A percentile compares a stretch with the other conserved stretches of the same genome.
These are phyloP conservation scores for Leccinellum luteum DNA, from an alignment of 768 basidiomycete species.

Conservation along the genomic window DNA sequence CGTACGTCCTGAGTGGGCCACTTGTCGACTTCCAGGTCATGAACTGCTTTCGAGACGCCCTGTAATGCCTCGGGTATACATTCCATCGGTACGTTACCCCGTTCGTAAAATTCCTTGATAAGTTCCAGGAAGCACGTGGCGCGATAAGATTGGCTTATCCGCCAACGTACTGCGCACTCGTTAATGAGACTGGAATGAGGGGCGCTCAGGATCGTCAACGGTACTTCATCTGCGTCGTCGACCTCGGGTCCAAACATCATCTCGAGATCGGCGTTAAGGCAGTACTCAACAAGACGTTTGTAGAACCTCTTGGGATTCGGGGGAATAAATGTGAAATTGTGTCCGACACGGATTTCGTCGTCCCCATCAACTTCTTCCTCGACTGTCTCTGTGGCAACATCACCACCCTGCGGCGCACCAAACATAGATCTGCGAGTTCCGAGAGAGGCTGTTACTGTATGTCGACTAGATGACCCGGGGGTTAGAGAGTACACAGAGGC, in stretches of 20 bases:
- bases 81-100: slow-evolving; percentile 88
- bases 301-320: slow-evolving; percentile 85
- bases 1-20: slow-evolving; percentile 86
- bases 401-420: slow-evolving; percentile 27
- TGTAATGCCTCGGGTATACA: slow-evolving; percentile 90
- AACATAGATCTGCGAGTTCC: slow-evolving; percentile 67
- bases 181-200: slow-evolving; percentile 80
- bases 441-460: slow-evolving; percentile 57
- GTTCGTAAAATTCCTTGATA: slow-evolving; percentile 83
- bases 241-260: slow-evolving; percentile 87
- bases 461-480: slow-evolving; percentile 40
- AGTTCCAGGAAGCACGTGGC: slow-evolving; percentile 80
- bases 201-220: slow-evolving; percentile 82
- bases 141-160: slow-evolving; percentile 77
- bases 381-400: slow-evolving; percentile 33
- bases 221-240: slow-evolving; percentile 94
- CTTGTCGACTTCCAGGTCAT: slow-evolving; percentile 65
- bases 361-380: slow-evolving; percentile 50
- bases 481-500: slow-evolving; percentile 55
- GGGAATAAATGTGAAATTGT: slow-evolving; percentile 88
- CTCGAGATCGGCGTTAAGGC: slow-evolving; percentile 82
- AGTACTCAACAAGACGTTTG: slow-evolving; percentile 76
- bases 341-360: slow-evolving; percentile 69
- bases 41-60: slow-evolving; percentile 64
- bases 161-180: slow-evolving; percentile 88